Evolutionary conservation across 1,139 yeast genomes (phyloP), one percentile per base, ranked within the genome.

Genomic region (Saccharomyces pastorianus): DNA sequence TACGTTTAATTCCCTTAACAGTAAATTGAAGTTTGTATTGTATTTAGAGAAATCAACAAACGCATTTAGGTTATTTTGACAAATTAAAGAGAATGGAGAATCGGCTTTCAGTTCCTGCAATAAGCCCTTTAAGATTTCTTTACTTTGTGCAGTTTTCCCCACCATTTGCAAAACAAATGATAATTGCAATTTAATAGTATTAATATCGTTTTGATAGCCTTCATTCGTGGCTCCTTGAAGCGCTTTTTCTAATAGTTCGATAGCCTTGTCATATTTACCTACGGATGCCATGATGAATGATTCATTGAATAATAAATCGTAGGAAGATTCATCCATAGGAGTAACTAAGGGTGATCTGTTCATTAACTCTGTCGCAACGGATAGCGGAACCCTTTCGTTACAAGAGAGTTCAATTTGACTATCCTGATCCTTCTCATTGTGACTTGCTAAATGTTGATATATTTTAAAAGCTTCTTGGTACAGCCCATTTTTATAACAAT

Each of bases 221-320:
- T 71, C 67, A 3, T 56, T 56, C n/a, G 49, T 55, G 4, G 69
- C 70, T 51, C 66, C 46, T 17, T 71, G 64, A 51, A 77, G 71
- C 0, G 96, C 88, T 54, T 72, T 70, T 32, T 78, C 70, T 53
- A 89, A 74, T 41, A 77, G 63, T 7, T 69, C 67, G 38, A 83
- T 68, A 0, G 91, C 81, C 26, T 66, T 62, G 0, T 64, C 61
- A 48, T 71, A 73, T 42, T 79, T 70, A 4, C 78, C 77, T 51
- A 54, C 52, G 7, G 64, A 57, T 9, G 62, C 51, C 9, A 61
- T 74, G 67, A 56, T 80, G 76, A 63, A 84, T 0, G 96, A 85
- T 42, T 81, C 80, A 70, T 93, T 93, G 73, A 88, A 89, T 26
- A 77, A 61, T 48, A 76, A 73, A 62, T 84, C 89, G 60, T 82